These are phyloP conservation scores for Sarocladium strictum DNA, from an alignment of 2,329 filamentous ascomycete genomes.

Conservation along the genomic window DNA sequence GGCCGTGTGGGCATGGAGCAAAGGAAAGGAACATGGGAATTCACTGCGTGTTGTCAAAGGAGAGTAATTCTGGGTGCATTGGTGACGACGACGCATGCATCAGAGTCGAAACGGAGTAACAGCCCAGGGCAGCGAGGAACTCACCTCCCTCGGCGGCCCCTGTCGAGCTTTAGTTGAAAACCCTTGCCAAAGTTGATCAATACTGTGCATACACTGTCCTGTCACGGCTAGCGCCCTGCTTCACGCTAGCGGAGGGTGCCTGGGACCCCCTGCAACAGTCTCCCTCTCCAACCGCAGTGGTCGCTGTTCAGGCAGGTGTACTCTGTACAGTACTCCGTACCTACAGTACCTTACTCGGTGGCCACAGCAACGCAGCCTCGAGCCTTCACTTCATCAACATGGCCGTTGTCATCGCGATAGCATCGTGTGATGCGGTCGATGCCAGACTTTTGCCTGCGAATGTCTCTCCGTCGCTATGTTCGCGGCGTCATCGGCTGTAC, in stretches of 20 bases:
- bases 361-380: constrained; percentile 2
- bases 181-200: too few relatives aligned
- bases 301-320: too few relatives aligned
- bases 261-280: constrained; percentile 1
- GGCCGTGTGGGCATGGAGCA: too few relatives aligned
- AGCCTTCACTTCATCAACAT: background rate
- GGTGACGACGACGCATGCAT: background rate
- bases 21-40: background rate
- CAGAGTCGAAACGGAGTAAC: background rate
- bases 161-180: constrained; percentile 2
- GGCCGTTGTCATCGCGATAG: background rate
- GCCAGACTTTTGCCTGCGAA: background rate
- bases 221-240: background rate
- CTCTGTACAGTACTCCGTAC: too few relatives aligned
- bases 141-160: background rate
- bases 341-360: background rate
- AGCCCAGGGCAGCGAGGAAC: background rate
- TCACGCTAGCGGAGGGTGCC: constrained; percentile 5
- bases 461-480: background rate
- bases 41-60: background rate
- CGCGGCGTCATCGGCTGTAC: background rate
- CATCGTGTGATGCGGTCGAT: background rate
- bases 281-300: too few relatives aligned
- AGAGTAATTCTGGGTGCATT: background rate
- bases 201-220: background rate